Percentiles rank a stretch among this genome's conserved stretches.
phyloP scores from a whole-genome alignment of 108 stramenopile genomes.

The Conticribra guillardii region DNA sequence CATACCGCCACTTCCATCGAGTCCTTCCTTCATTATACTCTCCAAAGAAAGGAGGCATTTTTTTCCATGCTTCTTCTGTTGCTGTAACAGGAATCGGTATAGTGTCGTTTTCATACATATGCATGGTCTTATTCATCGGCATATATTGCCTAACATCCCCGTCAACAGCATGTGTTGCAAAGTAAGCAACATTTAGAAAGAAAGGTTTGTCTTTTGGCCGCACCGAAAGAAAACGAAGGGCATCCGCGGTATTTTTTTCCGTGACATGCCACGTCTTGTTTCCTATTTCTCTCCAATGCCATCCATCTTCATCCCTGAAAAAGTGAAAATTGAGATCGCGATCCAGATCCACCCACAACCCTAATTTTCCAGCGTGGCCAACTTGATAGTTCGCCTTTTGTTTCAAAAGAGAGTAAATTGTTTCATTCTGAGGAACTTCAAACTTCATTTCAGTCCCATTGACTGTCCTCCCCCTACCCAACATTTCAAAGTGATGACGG shows the following conservation, averaged over 20 bases:
- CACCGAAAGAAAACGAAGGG: constrained; percentile 59
- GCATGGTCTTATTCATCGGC: constrained; percentile 55
- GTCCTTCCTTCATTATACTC: constrained; percentile 73
- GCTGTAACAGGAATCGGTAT: constrained; percentile 64
- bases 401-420: constrained; percentile 66
- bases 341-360: constrained; percentile 44
- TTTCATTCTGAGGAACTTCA: constrained; percentile 68
- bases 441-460: constrained; percentile 49
- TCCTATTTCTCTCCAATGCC: constrained; percentile 45
- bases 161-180: constrained; percentile 79
- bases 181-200: constrained; percentile 78
- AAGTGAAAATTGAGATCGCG: constrained; percentile 43
- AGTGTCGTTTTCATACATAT: constrained; percentile 61
- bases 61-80: constrained; percentile 48
- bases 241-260: constrained; percentile 69
- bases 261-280: constrained; percentile 57
- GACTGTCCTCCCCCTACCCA: constrained; percentile 43
- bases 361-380: constrained; percentile 75
- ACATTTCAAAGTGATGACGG: constrained; percentile 56
- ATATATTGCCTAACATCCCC: constrained; percentile 55
- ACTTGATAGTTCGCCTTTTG: constrained; percentile 64
- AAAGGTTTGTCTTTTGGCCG: constrained; percentile 67
- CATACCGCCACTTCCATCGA: constrained; percentile 69
- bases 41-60: constrained; percentile 61
- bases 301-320: constrained; percentile 51